Conservation (phyloP, 768 basidiomycete species). For the Russula sp. region DNA sequence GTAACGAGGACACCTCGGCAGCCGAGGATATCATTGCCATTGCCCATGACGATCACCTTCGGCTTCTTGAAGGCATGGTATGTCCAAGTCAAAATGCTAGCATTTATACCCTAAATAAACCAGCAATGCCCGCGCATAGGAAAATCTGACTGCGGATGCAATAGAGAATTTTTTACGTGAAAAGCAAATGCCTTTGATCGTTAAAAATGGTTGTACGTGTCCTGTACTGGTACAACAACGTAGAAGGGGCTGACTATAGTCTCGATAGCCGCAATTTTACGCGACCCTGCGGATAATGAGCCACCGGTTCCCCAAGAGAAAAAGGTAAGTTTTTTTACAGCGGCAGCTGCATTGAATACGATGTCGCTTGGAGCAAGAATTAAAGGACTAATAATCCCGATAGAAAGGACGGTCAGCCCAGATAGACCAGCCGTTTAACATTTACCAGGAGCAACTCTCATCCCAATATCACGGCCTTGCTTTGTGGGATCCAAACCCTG, state of each 20-base stretch:
- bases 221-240: neutral
- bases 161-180: conserved; percentile 3
- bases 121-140: neutral
- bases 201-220: conserved; percentile 13
- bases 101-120: neutral
- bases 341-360: neutral
- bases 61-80: no score
- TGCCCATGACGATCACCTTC: conserved; percentile 22
- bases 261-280: conserved; percentile 12
- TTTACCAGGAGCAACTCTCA: no score
- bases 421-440: no score
- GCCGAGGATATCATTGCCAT: conserved; percentile 7
- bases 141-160: conserved; percentile 3
- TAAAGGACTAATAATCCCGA: no score
- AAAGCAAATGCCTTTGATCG: neutral
- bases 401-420: no score
- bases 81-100: neutral
- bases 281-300: neutral
- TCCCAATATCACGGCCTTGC: no score
- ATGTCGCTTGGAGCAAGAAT: no score
- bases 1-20: no score
- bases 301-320: neutral
- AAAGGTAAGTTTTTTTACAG: conserved; percentile 5
- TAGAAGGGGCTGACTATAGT: neutral
- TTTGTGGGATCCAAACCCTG: no score